Base-by-base conservation (phyloP, 2,329 filamentous ascomycete species). In the Colletotrichum melonis region DNA sequence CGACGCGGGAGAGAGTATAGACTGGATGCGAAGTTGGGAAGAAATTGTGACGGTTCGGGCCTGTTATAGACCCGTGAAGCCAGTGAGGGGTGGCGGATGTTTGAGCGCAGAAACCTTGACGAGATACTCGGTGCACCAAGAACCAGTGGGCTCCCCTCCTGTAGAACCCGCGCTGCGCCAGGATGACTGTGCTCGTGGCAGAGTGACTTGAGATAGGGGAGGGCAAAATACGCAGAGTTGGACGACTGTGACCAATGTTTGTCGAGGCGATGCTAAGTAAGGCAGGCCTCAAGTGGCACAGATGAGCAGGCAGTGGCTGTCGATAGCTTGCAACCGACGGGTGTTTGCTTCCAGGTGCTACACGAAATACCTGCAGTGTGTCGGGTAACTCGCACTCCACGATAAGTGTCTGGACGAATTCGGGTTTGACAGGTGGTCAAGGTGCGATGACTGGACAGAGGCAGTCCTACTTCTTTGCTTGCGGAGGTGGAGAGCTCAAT, bases 11-110 rank as follows among this genome's bases (percentile, higher is more conserved):
- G 86, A 87, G 79, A 88, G 82, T 79, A 88, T 88, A 60, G 86
- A 87, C 78, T 87, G 82, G 74, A 88, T 88, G 77, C 86, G 84
- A 76, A 87, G 81, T 82, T 85, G 85, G 74, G 85, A 86, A 77
- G 85, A 83, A 85, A 88, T 88, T 76, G 82, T 87, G 84, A 78
- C 85, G 85, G 82, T 76, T 82, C 78, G 81, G 82, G 83, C 82
- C 85, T 79, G 78, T 74, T 74, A 72, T 74, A 74, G 72, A 72
- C 72, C 72, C 66, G 78, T 67, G 82, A 80, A 84, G 81, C 82
- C 81, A 38, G 49, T 49, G 49, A 73, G 62, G 57, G 60, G 49
- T 70, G 62, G 35, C 52, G 22, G 46, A 69, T 28, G 28, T 52
- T 70, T 30, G 32, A 28, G 58, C n/a, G 49, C 60, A 59, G 62